Evolutionary conservation across 1,284 basidiomycete genomes (phyloP), one percentile per base, ranked within the genome.

Genomic region (Austroboletus novae-zelandiae): DNA sequence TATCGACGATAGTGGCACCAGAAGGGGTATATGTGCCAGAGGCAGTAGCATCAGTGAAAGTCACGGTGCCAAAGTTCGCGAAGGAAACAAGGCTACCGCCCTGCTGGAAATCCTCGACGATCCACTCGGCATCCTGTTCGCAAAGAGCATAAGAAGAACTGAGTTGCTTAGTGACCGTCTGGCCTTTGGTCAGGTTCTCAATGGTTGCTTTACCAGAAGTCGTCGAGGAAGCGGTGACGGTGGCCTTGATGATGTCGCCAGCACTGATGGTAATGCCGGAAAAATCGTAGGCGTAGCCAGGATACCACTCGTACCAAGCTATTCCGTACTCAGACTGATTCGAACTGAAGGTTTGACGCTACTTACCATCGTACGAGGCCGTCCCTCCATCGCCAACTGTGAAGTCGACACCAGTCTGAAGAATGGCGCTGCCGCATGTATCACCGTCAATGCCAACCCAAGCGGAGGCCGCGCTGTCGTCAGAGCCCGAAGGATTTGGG

Each of bases 101-200:
- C 35, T 36, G 4, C 20, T 52, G 23, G 42, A 53, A 51, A 48
- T 66, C 61, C 13, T 62, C 63, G 13, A 62, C 48, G 34, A 62
- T 64, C 61, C 61, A 66, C 37, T 66, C 61, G 9, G 53, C 61
- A 15, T 55, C 50, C 46, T 45, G 4, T 35, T 48, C 44, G 40
- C 59, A 40, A 23, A 40, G 37, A 3, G 20, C 37, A 14, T 18
- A 40, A 23, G 37, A 20, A 23, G 37, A 62, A 8, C 34, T 48
- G 37, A 64, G 18, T 0, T 34, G 5, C 39, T 54, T 2, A 2
- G 29, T 43, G 27, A 52, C 49, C 5, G 40, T 50, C 40, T 55
- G 39, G 9, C 43, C 47, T 11, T 29, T 60, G 42, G 57, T 45
- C 45, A 43, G 5, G 20, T 23, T 23, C 20, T 23, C 54, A 4